A percentile compares a stretch with the other conserved stretches of the same genome.
Conservation (phyloP, 2,329 filamentous ascomycete genomes). For the Hirsutella rhossiliensis region DNA sequence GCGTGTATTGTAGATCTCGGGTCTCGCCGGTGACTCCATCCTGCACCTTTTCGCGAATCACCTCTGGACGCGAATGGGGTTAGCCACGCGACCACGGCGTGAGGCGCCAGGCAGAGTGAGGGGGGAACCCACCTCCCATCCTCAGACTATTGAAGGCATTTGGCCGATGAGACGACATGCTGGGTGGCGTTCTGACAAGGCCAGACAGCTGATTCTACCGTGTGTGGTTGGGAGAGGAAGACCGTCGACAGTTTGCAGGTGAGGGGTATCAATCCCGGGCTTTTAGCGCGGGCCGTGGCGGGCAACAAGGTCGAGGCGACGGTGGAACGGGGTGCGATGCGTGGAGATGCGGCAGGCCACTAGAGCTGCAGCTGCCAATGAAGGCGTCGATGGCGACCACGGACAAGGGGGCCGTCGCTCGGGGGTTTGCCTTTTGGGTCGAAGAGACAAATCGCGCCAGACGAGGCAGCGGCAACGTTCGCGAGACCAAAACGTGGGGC, state of each 20-base stretch:
- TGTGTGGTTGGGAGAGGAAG: slow-evolving; percentile 9
- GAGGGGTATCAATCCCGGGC: slow-evolving; percentile 15
- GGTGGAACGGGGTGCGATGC: slow-evolving; percentile 2
- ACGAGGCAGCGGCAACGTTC: background rate
- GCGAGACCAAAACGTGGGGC: background rate
- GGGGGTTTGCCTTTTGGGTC: background rate
- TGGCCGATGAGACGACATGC: slow-evolving; percentile 84
- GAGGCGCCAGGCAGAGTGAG: slow-evolving; percentile 1
- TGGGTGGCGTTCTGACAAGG: slow-evolving; percentile 13
- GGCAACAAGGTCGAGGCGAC: slow-evolving; percentile 15
- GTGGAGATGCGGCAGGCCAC: slow-evolving; percentile 3
- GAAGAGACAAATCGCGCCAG: background rate
- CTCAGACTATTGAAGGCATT: slow-evolving; percentile 77
- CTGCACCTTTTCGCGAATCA: slow-evolving; percentile 97
- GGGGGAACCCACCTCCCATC: slow-evolving; percentile 77
- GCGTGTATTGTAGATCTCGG: slow-evolving; percentile 93
- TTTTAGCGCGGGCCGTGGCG: slow-evolving; percentile 23
- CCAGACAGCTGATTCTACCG: slow-evolving; percentile 15
- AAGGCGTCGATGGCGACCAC: background rate
- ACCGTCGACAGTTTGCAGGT: slow-evolving; percentile 11
- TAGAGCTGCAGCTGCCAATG: slow-evolving; percentile 1
- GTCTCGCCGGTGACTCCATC: slow-evolving; percentile 96
- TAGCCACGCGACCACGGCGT: slow-evolving; percentile 10
- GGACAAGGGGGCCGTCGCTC: background rate
- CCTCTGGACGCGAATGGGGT: slow-evolving; percentile 47